A percentile compares a stretch with the other conserved stretches of the same genome.
phyloP scores from a whole-genome alignment of 2,329 filamentous ascomycete genomes.

The Colletotrichum theobromicola region DNA sequence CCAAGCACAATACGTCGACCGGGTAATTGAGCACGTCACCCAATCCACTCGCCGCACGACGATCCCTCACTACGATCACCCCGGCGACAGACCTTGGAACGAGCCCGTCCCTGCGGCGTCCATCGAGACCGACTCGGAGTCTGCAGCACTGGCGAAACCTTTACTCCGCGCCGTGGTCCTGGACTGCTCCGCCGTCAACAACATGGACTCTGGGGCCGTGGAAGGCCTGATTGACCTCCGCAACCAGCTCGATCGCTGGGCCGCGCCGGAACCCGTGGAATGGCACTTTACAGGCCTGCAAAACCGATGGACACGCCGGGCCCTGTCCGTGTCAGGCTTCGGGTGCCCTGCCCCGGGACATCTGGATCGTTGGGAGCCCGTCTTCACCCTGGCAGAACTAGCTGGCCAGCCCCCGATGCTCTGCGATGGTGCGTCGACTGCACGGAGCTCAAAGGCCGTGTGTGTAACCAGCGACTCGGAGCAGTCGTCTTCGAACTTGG shows the following conservation, averaged over 20 bases:
- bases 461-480: background rate
- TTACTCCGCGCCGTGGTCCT: constrained; percentile 58
- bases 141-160: constrained; percentile 30
- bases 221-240: constrained; percentile 62
- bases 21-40: constrained; percentile 49
- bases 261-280: constrained; percentile 50
- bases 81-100: constrained; percentile 57
- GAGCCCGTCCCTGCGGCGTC: constrained; percentile 43
- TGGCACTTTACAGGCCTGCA: constrained; percentile 59
- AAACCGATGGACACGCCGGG: constrained; percentile 62
- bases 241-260: constrained; percentile 58
- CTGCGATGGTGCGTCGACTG: background rate
- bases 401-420: background rate
- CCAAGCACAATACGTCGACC: constrained; percentile 54
- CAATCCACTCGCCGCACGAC: constrained; percentile 42
- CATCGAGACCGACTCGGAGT: background rate
- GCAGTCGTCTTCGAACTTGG: background rate
- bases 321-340: constrained; percentile 61
- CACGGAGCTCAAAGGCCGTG: background rate
- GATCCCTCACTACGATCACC: constrained; percentile 4
- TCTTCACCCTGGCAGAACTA: constrained; percentile 26
- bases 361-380: constrained; percentile 7
- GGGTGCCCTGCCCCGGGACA: constrained; percentile 40
- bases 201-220: constrained; percentile 61
- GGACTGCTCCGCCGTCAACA: constrained; percentile 62